Evolutionary conservation across 768 basidiomycete species (phyloP), one percentile per base, ranked within the genome.

Genomic region (Tulasnella calospora): DNA sequence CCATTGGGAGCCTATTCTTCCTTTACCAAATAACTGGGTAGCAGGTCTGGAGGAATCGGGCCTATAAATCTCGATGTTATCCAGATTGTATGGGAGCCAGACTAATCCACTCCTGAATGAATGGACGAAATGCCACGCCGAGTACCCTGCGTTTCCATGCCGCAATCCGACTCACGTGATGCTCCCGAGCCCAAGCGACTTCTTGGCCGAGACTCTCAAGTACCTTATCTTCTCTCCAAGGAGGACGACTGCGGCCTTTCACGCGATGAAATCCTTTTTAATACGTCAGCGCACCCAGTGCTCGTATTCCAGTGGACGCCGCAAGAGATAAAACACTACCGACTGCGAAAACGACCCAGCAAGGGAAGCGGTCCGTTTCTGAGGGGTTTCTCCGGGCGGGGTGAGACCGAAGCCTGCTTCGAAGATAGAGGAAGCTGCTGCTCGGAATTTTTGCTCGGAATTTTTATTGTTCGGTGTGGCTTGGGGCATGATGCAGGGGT

Each of bases 91-190:
- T 81, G 81, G 46, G 44, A 57, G 15, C 1, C 85, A 85, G 30
- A 85, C 86, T 0, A 74, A 81, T 19, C 73, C 35, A 33, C 41
- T n/a, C 47, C 84, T n/a, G 57, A 61, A 61, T 13, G 86, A 81
- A 82, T 82, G 40, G 88, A 94, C 80, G 85, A 86, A 33, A 93
- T 93, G 91, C 92, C 92, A n/a, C 93, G 92, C 92, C 91, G 57
- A 77, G 36, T 12, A 15, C 7, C 23, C 71, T 71, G 23, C 3
- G 4, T 23, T 36, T 76, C 35, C 33, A 47, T 77, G 55, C 70
- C 82, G 19, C 74, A 36, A 74, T 19, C 35, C 27, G 47, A 21
- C 57, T 76, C 57, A 41, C 33, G 38, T 80, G 4, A 33, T 21
- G 38, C 17, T 78, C 15, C 57, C 15, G 27, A 15, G n/a, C 19